Base-by-base conservation (phyloP, 2,329 filamentous ascomycete genomes). In the Nothophoma quercina region DNA sequence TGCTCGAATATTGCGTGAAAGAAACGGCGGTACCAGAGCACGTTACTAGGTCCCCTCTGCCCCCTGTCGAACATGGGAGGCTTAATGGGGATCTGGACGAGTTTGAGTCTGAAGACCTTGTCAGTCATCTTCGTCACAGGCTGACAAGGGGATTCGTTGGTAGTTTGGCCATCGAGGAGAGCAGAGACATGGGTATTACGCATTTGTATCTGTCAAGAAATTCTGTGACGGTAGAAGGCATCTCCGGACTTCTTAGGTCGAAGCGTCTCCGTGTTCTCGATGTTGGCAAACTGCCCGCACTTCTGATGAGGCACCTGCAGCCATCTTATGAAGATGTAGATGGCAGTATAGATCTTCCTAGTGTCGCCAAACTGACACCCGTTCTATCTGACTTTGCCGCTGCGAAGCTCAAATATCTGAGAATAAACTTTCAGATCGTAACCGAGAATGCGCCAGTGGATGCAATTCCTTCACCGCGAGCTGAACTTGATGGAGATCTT, bases 131-230 rank as follows among this genome's bases (percentile, higher is more conserved):
- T 18, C 70, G 81, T 3, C 64, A 62, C 19, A 71, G 68, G 34
- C 58, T 75, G 18, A 71, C 69, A 0, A 55, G 56, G 29, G 69
- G 69, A 1, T 80, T 84, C 33, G 77, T 82, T 13, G 80, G 79
- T 8, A 78, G 80, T 41, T 77, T 84, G 23, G 79, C 81, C 29
- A 79, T 86, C 22, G 83, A 86, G 59, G 79, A 84, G 57, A 73
- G 81, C 1, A 77, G 80, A 18, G 76, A 81, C 60, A 72, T 75
- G 8, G 85, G 85, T 2, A 78, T 86, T 29, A 86, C 84, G 0
- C 84, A 87, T 70, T 71, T 87, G 2, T 85, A 84, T 60, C 77
- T 87, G 12, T 77, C 83, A 3, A 78, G 78, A 7, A 87, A 87
- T 50, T 61, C 72, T 3, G 65, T 87, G 5, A 84, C 82, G 1